Evolutionary conservation across 495 filamentous ascomycete species (phyloP).

Genomic region (Aspergillus affinis): DNA sequence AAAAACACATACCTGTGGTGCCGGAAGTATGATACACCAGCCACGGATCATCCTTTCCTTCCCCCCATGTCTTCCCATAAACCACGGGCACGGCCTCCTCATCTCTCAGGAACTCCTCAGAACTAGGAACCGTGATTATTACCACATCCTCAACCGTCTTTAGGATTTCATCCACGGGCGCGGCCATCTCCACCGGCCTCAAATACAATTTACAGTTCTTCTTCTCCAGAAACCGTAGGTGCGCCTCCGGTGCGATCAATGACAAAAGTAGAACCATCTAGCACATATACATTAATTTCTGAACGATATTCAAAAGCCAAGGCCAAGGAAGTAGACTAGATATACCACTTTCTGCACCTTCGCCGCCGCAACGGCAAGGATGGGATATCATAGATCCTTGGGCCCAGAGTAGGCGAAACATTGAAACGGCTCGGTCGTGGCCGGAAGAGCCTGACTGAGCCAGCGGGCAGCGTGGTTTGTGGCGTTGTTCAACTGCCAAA

Average conservation of each 20-base stretch:
- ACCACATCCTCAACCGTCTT: constrained; percentile 11
- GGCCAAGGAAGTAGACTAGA: too few relatives aligned
- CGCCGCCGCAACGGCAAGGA: constrained; percentile 25
- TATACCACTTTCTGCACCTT: constrained; percentile 26
- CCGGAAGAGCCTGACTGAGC: constrained; percentile 18
- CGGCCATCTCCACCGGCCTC: not conserved
- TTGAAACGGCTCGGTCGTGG: constrained; percentile 16
- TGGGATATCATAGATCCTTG: constrained; percentile 26
- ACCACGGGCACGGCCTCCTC: constrained; percentile 2
- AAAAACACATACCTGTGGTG: constrained; percentile 22
- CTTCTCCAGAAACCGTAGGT: not conserved
- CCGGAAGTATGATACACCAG: constrained; percentile 33
- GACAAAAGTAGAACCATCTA: constrained; percentile 25
- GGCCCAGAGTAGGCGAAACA: constrained; percentile 26
- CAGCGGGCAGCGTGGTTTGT: constrained; percentile 24
- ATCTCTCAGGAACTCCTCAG: constrained; percentile 20
- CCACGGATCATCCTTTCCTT: constrained; percentile 31
- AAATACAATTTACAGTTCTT: constrained; percentile 7
- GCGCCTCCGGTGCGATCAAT: constrained; percentile 5
- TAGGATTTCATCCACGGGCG: constrained; percentile 6
- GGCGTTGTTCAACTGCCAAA: constrained; percentile 19
- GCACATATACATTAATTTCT: not conserved
- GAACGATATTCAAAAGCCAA: not conserved
- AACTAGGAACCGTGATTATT: constrained; percentile 11
- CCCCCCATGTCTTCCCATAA: constrained; percentile 27